A percentile compares a stretch with the other conserved stretches of the same genome.
Conservation (phyloP, 768 basidiomycete species). For the Kondoa malvinella region DNA sequence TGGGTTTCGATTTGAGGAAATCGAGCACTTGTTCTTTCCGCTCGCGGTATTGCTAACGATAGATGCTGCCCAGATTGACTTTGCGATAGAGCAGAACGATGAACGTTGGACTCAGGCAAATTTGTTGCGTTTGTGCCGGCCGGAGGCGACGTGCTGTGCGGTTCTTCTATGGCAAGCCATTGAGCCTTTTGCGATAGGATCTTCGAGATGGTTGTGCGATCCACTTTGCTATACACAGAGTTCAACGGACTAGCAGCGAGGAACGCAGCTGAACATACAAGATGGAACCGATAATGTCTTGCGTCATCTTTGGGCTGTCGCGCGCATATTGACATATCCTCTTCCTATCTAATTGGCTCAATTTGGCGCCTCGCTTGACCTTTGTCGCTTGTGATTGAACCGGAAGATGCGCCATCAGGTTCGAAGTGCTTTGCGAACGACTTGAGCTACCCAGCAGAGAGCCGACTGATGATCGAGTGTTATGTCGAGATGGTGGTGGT, state of each 20-base stretch:
- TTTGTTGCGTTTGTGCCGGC: constrained; percentile 45
- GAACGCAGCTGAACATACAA: constrained; percentile 31
- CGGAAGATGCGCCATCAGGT: neutral
- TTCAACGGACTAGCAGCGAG: neutral
- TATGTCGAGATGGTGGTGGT: neutral
- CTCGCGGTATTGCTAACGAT: constrained; percentile 47
- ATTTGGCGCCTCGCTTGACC: neutral
- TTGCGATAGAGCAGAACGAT: constrained; percentile 13
- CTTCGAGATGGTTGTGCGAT: constrained; percentile 85
- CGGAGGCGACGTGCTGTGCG: constrained; percentile 5
- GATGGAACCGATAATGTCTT: constrained; percentile 62
- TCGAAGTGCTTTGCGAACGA: neutral
- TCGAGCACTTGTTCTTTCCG: constrained; percentile 3
- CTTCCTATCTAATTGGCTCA: constrained; percentile 1
- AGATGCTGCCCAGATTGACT: constrained; percentile 2
- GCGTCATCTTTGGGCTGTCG: constrained; percentile 46
- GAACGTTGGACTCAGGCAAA: too few relatives aligned
- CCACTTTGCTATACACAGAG: constrained; percentile 39
- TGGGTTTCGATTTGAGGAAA: constrained; percentile 54
- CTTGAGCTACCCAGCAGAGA: neutral
- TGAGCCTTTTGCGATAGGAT: constrained; percentile 68
- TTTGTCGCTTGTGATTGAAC: neutral
- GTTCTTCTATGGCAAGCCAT: constrained; percentile 41
- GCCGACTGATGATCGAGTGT: neutral
- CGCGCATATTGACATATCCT: neutral